Percentiles rank a stretch among this genome's conserved stretches.
phyloP scores from a whole-genome alignment of 805 yeast species.

The Kluyveromyces siamensis region DNA sequence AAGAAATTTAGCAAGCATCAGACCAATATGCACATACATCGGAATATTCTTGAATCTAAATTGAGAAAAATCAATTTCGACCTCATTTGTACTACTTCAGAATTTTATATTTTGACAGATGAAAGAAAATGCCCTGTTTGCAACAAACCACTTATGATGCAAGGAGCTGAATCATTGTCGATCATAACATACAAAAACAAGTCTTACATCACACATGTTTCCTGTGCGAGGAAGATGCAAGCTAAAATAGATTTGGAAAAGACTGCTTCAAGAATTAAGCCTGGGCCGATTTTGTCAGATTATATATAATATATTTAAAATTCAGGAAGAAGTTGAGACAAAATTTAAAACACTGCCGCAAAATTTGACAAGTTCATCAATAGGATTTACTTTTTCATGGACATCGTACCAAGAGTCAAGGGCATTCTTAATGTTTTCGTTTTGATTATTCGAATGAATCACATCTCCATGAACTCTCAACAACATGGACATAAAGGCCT shows the following conservation, averaged over 20 bases:
- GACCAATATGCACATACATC: conserved; percentile 34
- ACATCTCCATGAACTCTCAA: conserved; percentile 79
- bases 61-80: conserved; percentile 38
- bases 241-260: conserved; percentile 10
- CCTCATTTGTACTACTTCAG: conserved; percentile 32
- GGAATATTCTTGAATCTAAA: conserved; percentile 46
- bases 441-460: conserved; percentile 34
- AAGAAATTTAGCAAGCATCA: conserved; percentile 32
- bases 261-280: conserved; percentile 7
- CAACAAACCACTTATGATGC: conserved; percentile 39
- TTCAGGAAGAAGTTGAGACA: conserved; percentile 26
- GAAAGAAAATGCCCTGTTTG: conserved; percentile 52
- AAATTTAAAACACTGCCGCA: conserved; percentile 73
- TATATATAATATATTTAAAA: not conserved
- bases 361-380: conserved; percentile 66
- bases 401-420: conserved; percentile 41
- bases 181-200: conserved; percentile 9
- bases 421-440: conserved; percentile 35
- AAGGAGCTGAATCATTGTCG: conserved; percentile 7
- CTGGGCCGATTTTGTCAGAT: not conserved
- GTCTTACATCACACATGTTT: conserved; percentile 17
- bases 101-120: conserved; percentile 32
- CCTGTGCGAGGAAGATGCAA: conserved; percentile 20
- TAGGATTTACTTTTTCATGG: conserved; percentile 36
- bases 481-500: conserved; percentile 71